phyloP scores from a whole-genome alignment of 768 basidiomycete species.

The Dioszegia crocea region DNA sequence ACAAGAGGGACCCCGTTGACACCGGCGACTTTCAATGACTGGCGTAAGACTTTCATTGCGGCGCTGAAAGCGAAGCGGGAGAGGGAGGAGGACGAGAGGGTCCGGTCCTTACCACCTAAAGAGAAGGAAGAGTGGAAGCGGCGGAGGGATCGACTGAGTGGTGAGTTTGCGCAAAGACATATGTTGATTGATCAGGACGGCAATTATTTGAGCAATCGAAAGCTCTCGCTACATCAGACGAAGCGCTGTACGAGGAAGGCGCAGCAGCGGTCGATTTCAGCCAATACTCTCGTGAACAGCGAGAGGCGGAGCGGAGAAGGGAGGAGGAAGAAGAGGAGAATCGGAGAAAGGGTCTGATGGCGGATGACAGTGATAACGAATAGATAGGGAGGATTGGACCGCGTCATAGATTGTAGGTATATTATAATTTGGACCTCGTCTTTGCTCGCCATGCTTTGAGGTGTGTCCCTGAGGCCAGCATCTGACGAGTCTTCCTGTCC shows the following conservation, averaged over 20 bases:
- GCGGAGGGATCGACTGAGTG: constrained; percentile 61
- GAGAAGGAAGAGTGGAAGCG: constrained; percentile 81
- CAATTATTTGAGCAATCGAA: constrained; percentile 85
- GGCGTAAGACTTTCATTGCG: constrained; percentile 74
- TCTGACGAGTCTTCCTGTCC: neutral
- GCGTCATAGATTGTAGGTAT: neutral
- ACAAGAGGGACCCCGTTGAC: constrained; percentile 93
- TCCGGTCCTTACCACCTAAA: constrained; percentile 67
- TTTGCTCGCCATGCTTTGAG: constrained; percentile 3
- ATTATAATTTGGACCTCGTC: neutral
- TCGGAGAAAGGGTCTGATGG: constrained; percentile 29
- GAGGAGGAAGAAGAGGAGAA: constrained; percentile 68
- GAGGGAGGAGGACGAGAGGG: constrained; percentile 71
- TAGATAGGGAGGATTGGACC: neutral
- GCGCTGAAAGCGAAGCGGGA: constrained; percentile 61
- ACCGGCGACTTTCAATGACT: constrained; percentile 67
- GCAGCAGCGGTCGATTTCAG: constrained; percentile 80
- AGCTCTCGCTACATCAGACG: constrained; percentile 68
- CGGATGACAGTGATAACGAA: constrained; percentile 32
- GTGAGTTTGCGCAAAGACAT: constrained; percentile 52
- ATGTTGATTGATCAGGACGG: constrained; percentile 60
- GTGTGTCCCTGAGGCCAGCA: constrained; percentile 1
- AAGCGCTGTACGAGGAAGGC: constrained; percentile 70
- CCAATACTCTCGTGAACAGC: constrained; percentile 71
- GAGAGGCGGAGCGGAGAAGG: constrained; percentile 51